Base-by-base conservation (phyloP, 2,329 filamentous ascomycete genomes). In the Lecanicillium sp. region DNA sequence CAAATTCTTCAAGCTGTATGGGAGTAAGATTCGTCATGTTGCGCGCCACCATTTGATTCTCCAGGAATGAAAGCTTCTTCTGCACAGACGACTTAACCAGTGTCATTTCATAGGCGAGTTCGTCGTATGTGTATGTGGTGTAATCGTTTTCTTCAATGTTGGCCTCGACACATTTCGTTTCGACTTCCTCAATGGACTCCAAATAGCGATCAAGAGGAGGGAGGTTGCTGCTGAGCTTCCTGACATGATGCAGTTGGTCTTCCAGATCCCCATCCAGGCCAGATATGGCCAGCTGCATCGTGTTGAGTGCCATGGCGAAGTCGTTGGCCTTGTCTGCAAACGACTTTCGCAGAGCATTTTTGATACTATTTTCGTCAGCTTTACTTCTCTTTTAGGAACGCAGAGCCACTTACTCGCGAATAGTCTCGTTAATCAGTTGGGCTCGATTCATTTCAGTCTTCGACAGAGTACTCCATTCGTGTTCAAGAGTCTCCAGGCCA, bases 71-170 rank as follows among this genome's bases (percentile, higher is more conserved):
- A 40, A 97, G 77, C 65, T 98, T 98, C 71, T 97, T 98, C 47
- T 88, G 84, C 19, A 97, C 90, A 10, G 86, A 92, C 20, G 85
- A 83, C 58, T 88, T 89, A 41, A 97, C 92, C 20, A 98, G 74
- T 13, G 87, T 81, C 42, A 97, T 74, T 64, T 98, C 92, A 64
- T 98, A 98, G 44, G 81, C 80, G 30, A 98, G 74, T 63, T 98
- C 92, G 57, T 98, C 92, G 59, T 97, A 92, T 9, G 90, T 95
- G 64, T 97, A 97, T 8, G 90, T 97, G n/a, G 92, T 98, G 61
- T 92, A 97, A 66, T 98, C 92, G 61, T 98, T 98, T 56, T 98
- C 92, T 62, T 98, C 92, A 47, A 98, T 96, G 59, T 98, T 97
- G 45, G 92, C 92, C 66, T 97, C 90, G 44, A 82, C 77, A 58